Evolutionary conservation across 73 alveolate genomes (phyloP).

Genomic region (Tetrahymena thermophila): DNA sequence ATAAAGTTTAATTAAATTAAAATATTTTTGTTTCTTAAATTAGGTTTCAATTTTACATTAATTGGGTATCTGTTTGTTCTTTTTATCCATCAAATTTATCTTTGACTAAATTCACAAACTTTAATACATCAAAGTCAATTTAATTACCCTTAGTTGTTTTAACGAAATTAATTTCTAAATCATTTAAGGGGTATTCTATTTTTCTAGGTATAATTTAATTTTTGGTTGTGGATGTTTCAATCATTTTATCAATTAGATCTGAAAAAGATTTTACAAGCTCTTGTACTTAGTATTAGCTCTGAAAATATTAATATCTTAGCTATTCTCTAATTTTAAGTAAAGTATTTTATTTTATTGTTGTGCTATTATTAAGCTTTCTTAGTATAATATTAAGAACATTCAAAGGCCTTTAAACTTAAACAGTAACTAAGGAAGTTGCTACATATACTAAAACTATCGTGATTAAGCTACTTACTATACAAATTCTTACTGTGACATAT

Average conservation of each 20-base stretch:
- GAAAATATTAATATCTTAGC: neutral
- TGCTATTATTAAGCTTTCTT: neutral
- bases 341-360: neutral
- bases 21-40: too few species aligned
- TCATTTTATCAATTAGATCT: neutral
- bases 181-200: neutral
- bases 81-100: neutral
- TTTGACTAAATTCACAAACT: neutral
- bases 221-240: neutral
- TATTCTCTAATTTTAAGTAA: neutral
- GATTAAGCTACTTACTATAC: neutral
- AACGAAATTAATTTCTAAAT: neutral
- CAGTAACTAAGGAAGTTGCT: neutral
- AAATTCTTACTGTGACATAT: neutral
- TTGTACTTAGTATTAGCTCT: neutral
- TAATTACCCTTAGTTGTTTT: neutral
- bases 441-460: neutral
- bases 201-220: neutral
- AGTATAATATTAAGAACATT: neutral
- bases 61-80: neutral
- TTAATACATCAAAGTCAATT: neutral
- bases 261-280: neutral
- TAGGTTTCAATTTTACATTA: neutral
- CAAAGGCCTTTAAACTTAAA: neutral
- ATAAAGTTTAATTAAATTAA: neutral